phyloP scores from a whole-genome alignment of 2,329 filamentous ascomycete genomes.

The Davidsoniella neocaledoniae region DNA sequence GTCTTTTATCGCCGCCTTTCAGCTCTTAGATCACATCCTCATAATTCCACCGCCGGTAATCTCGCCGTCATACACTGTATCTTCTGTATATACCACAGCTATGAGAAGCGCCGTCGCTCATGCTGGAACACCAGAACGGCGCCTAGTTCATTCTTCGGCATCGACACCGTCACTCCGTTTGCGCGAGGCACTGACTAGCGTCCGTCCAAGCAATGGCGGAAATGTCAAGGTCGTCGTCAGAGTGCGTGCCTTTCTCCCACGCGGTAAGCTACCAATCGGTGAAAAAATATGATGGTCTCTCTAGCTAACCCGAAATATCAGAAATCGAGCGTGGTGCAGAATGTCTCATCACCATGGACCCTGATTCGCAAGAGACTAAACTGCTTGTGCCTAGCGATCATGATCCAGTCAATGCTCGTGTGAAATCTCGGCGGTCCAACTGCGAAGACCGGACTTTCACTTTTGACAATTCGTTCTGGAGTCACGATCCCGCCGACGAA shows the following conservation, averaged over 20 bases:
- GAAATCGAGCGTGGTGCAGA: constrained; percentile 65
- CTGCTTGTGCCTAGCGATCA: constrained; percentile 51
- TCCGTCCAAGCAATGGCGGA: constrained; percentile 45
- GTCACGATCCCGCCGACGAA: constrained; percentile 58
- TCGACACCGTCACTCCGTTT: constrained; percentile 66
- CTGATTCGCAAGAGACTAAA: constrained; percentile 67
- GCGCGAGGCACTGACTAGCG: constrained; percentile 44
- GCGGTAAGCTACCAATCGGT: constrained; percentile 37
- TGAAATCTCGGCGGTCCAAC: constrained; percentile 49
- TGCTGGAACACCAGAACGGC: constrained; percentile 25
- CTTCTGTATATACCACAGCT: constrained; percentile 26
- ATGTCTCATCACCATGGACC: constrained; percentile 88
- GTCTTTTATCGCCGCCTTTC: constrained; percentile 7
- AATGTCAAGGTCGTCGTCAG: constrained; percentile 74
- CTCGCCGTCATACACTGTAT: constrained; percentile 22
- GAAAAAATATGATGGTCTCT: not conserved
- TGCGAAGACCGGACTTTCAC: constrained; percentile 82
- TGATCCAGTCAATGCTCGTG: constrained; percentile 34
- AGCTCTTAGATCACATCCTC: constrained; percentile 22
- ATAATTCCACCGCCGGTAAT: constrained; percentile 15
- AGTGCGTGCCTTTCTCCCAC: constrained; percentile 59
- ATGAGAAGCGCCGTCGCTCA: constrained; percentile 25
- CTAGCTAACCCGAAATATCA: constrained; percentile 22
- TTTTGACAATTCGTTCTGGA: constrained; percentile 98
- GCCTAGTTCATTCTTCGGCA: constrained; percentile 44